Evolutionary conservation across 768 basidiomycete species (phyloP).

Genomic region (Amanita subjunquillea): DNA sequence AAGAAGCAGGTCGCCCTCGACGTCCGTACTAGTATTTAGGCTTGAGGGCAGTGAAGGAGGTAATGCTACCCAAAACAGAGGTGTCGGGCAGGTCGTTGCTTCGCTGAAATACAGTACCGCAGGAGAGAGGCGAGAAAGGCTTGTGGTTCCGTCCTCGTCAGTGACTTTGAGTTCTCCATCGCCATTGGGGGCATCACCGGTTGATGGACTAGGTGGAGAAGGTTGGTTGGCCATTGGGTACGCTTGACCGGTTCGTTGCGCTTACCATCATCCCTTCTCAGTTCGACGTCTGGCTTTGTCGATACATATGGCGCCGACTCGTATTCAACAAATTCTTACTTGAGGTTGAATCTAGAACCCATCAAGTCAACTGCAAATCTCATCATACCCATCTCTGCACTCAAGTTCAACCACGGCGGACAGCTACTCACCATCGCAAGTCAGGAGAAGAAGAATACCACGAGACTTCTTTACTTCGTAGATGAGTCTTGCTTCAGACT

Average conservation of each 20-base stretch:
- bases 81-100: conserved; percentile 65
- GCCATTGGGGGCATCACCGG: conserved; percentile 1
- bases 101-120: conserved; percentile 68
- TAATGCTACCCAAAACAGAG: conserved; percentile 12
- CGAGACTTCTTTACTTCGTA: conserved; percentile 40
- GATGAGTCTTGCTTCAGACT: conserved; percentile 38
- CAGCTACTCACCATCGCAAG: conserved; percentile 88
- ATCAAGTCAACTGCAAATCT: conserved; percentile 80
- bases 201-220: conserved; percentile 19
- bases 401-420: conserved; percentile 80
- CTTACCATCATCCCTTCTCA: conserved; percentile 18
- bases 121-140: conserved; percentile 44
- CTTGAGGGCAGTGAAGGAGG: conserved; percentile 10
- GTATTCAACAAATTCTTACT: conserved; percentile 13
- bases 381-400: conserved; percentile 72
- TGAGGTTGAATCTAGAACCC: conserved; percentile 45
- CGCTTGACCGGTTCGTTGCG: conserved; percentile 11
- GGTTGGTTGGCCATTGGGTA: conserved; percentile 66
- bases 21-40: background rate
- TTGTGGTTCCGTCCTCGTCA: conserved; percentile 43
- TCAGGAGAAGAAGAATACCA: conserved; percentile 78
- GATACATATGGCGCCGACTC: conserved; percentile 74
- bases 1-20: conserved; percentile 15
- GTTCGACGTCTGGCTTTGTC: conserved; percentile 85
- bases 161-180: background rate